Evolutionary conservation across 139 green algal species (phyloP), one percentile per base, ranked within the genome.

Genomic region (Medakamo hakoo): DNA sequence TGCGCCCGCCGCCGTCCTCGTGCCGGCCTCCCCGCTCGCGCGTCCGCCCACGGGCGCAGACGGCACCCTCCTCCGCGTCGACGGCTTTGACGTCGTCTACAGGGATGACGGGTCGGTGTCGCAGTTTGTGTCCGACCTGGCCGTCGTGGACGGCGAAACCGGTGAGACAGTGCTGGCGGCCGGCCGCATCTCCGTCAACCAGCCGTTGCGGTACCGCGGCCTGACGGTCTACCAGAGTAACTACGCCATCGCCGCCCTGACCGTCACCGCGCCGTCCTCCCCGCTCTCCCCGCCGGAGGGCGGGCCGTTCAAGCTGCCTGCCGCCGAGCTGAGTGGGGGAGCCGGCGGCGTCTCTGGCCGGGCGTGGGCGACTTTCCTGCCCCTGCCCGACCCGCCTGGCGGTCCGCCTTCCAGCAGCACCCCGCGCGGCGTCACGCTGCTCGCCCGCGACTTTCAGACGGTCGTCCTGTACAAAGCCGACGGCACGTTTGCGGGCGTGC

Each of bases 71-170:
- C 58, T 97, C 48, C 76, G 74, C 63, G 83, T 98, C 30, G 87
- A 98, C 70, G 70, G 80, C 26, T 99, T 99, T 73, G 71, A 59
- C 23, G 94, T 99, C 62, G 82, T 95, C 58, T 97, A 98, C 75
- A 72, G 87, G 0, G 70, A 82, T 0, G 86, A 90, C 70, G 92
- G 93, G 58, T 79, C 75, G 27, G 82, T 96, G 14, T 74, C 76
- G 25, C 93, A 99, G 73, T 99, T 95, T 69, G 87, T 88, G 69
- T 86, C 78, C 3, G 82, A 94, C 72, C 68, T 95, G 22, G 76
- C 75, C 9, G 66, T 96, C 18, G 18, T 49, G 4, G 40, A 49
- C 30, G 52, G 62, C 32, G 60, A 26, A 64, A 76, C 59, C 49
- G 77, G 65, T 63, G 73, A 4, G 23, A 29, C n/a, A n/a, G 20